A percentile compares a stretch with the other conserved stretches of the same genome.
Conservation (phyloP, 331 rosid species). For the Arachis monticola region DNA sequence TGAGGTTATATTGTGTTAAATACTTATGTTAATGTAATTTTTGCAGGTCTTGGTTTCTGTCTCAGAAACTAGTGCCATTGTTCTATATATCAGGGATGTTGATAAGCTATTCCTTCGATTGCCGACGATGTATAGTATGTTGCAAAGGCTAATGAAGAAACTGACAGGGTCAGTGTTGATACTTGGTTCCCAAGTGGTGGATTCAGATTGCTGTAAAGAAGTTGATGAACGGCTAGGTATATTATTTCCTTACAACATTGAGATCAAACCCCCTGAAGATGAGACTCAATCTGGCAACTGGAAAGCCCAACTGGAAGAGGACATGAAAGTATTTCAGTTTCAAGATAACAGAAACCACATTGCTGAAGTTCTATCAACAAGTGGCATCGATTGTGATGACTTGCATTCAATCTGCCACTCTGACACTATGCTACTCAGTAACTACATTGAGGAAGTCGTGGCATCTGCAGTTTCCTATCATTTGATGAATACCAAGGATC, state of each 20-base stretch:
- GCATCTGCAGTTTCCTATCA: constrained; percentile 73
- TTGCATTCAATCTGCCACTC: constrained; percentile 59
- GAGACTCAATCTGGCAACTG: constrained; percentile 58
- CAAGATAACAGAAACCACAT: constrained; percentile 86
- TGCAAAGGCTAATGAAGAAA: constrained; percentile 61
- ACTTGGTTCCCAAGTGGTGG: constrained; percentile 66
- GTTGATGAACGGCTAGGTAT: constrained; percentile 59
- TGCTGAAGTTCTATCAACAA: constrained; percentile 75
- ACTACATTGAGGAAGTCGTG: constrained; percentile 67
- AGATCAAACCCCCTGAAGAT: constrained; percentile 64
- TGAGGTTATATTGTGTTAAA: constrained; percentile 2
- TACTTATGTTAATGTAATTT: background rate
- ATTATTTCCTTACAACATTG: constrained; percentile 69
- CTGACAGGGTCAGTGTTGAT: constrained; percentile 74
- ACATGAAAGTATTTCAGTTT: constrained; percentile 60
- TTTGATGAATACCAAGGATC: constrained; percentile 59
- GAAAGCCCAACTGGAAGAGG: constrained; percentile 76
- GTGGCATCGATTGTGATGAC: constrained; percentile 81
- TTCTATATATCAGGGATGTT: constrained; percentile 71
- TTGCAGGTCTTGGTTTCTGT: constrained; percentile 69
- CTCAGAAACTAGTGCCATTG: constrained; percentile 66
- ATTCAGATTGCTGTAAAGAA: constrained; percentile 49
- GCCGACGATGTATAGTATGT: constrained; percentile 57
- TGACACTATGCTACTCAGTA: constrained; percentile 62
- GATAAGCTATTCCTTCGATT: constrained; percentile 69